These are phyloP conservation scores for Trichomonascus vanleenenianus DNA, from an alignment of 805 yeast species.

Conservation along the genomic window DNA sequence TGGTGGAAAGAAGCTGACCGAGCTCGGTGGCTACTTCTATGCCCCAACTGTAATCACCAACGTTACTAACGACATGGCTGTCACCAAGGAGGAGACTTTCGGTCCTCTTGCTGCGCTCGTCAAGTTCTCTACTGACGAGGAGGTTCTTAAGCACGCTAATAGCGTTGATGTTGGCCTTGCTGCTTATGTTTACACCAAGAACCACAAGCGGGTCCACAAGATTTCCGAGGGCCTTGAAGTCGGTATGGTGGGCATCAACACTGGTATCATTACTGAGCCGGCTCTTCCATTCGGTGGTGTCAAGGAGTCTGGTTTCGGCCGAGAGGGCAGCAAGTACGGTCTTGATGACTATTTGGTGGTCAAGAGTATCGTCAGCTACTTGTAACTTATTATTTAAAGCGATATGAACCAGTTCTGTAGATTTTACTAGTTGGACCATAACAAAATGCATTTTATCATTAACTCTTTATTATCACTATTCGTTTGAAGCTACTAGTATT, in stretches of 20 bases:
- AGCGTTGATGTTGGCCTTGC: constrained; percentile 67
- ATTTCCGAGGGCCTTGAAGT: constrained; percentile 62
- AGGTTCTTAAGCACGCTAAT: constrained; percentile 57
- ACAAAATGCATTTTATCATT: background rate
- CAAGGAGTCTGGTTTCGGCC: constrained; percentile 71
- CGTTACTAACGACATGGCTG: constrained; percentile 49
- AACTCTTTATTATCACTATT: constrained; percentile 1
- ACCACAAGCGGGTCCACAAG: constrained; percentile 46
- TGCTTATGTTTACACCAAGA: constrained; percentile 60
- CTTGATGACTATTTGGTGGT: constrained; percentile 62
- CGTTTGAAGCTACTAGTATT: no score
- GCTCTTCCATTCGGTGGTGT: constrained; percentile 57
- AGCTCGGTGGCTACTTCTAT: constrained; percentile 59
- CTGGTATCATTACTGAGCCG: constrained; percentile 60
- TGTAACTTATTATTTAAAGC: constrained; percentile 3
- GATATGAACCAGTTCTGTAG: background rate
- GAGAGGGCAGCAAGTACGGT: constrained; percentile 74
- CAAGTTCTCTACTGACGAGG: constrained; percentile 56
- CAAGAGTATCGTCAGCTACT: constrained; percentile 46
- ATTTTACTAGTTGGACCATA: background rate
- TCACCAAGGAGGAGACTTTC: constrained; percentile 66
- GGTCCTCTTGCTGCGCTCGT: constrained; percentile 75
- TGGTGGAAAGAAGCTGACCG: constrained; percentile 53
- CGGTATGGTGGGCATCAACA: constrained; percentile 80
- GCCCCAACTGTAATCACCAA: constrained; percentile 61